Evolutionary conservation across 345 rosid genomes (phyloP), one percentile per base, ranked within the genome.

Genomic region (Anacardium occidentale): DNA sequence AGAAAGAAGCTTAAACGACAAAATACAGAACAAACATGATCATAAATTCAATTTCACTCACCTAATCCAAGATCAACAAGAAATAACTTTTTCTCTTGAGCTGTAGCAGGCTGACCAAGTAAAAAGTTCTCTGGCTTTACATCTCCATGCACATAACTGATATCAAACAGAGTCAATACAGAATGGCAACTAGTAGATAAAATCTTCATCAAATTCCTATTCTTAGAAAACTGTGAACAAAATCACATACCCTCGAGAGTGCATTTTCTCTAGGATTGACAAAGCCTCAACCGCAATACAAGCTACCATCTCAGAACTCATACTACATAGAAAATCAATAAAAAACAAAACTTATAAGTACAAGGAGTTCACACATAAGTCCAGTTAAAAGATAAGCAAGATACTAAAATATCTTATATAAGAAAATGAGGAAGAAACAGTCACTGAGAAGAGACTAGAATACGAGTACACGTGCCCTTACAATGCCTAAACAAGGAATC

Each of bases 21-120:
- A 71, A 25, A 64, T 42, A 24, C 10, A 59, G 76, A 12, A 42
- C 2, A 22, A 18, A 5, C 2, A 9, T 42, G 24, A 44, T 54
- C 44, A 48, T 12, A 18, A 53, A 61, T 61, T 18, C 24, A 69
- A 51, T 73, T 50, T 66, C 62, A 68, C 86, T 75, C 45, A 67
- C 98, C 98, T 86, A 94, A 84, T 74, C 98, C 98, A 83, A 94
- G 87, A 78, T 94, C 98, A 77, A 94, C 92, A 68, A 94, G 94
- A 82, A 86, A 94, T 61, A 94, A 71, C 80, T 94, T 94, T 80
- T 94, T 94, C 85, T 89, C 97, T 74, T 86, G 90, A 3, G 92
- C 40, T 45, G 97, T 87, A 73, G 94, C 87, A 54, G 98, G 96
- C 81, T 87, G 98, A 73, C 98, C 98, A 44, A 94, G 94, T 74